A percentile compares a stretch with the other conserved stretches of the same genome.
Conservation (phyloP, 2,329 filamentous ascomycete genomes). For the Colletotrichum sp. region DNA sequence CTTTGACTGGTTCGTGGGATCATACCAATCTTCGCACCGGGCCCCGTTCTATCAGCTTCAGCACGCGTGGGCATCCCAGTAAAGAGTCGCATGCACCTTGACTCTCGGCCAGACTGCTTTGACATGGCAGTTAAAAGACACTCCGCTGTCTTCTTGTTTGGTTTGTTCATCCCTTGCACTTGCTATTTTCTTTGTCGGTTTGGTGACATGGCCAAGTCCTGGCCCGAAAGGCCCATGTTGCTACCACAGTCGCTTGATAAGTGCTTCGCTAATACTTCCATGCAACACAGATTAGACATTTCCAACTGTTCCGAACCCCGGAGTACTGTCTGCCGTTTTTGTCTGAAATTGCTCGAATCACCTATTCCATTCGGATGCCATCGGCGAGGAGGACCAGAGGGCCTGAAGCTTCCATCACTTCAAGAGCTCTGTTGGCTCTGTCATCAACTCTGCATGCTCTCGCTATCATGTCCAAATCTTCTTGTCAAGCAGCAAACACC, state of each 20-base stretch:
- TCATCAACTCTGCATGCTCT: fast-evolving
- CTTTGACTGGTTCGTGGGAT: not conserved
- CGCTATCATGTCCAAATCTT: not conserved
- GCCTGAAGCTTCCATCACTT: not conserved
- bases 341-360: not conserved
- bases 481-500: not conserved
- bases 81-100: not conserved
- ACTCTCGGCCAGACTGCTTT: not conserved
- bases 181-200: not conserved
- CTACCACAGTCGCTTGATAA: not conserved
- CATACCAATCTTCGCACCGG: not conserved
- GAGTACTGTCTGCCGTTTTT: fast-evolving
- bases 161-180: not conserved
- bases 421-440: not conserved
- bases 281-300: not conserved
- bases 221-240: not conserved
- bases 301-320: fast-evolving
- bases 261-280: not conserved
- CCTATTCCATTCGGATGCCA: not conserved
- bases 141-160: not conserved
- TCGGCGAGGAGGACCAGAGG: not conserved
- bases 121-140: not conserved
- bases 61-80: not conserved
- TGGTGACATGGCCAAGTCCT: not conserved
- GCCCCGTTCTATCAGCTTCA: not conserved